Evolutionary conservation across 2,329 filamentous ascomycete species (phyloP).

Genomic region (Fusarium tricinctum): DNA sequence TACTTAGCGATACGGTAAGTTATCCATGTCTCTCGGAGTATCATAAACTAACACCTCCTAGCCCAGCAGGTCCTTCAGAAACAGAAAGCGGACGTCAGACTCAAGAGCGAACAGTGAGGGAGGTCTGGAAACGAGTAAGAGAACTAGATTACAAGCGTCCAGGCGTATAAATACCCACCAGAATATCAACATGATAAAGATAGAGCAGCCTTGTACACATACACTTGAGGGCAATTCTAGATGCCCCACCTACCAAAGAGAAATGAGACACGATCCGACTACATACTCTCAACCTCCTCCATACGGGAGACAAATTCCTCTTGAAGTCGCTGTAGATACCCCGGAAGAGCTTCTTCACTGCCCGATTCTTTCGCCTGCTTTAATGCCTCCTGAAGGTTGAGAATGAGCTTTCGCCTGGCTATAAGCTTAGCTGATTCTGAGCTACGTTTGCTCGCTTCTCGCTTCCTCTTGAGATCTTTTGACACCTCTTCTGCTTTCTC

Average conservation of each 20-base stretch:
- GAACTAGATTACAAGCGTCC: slow-evolving; percentile 76
- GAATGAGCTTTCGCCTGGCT: slow-evolving; percentile 78
- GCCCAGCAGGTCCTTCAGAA: slow-evolving; percentile 73
- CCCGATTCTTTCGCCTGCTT: slow-evolving; percentile 74
- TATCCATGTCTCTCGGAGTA: rapidly evolving
- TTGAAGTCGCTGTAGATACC: slow-evolving; percentile 62
- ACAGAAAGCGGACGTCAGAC: slow-evolving; percentile 74
- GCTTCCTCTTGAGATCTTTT: slow-evolving; percentile 69
- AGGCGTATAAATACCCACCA: slow-evolving; percentile 54
- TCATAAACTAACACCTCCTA: slow-evolving; percentile 46
- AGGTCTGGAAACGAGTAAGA: slow-evolving; percentile 79
- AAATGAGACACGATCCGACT: neutral
- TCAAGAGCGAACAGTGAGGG: slow-evolving; percentile 78
- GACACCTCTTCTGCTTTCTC: slow-evolving; percentile 77
- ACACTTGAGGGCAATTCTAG: neutral
- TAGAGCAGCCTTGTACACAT: neutral
- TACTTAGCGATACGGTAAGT: slow-evolving; percentile 77
- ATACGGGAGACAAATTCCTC: slow-evolving; percentile 81
- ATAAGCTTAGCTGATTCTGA: slow-evolving; percentile 71
- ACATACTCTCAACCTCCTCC: slow-evolving; percentile 70
- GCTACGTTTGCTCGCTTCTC: slow-evolving; percentile 69
- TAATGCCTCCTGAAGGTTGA: slow-evolving; percentile 80
- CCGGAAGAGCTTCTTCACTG: slow-evolving; percentile 70
- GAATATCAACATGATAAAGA: slow-evolving; percentile 4
- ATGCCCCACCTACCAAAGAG: neutral